Base-by-base conservation (phyloP, 2,329 filamentous ascomycete genomes). In the Chaetomium olivaceum region DNA sequence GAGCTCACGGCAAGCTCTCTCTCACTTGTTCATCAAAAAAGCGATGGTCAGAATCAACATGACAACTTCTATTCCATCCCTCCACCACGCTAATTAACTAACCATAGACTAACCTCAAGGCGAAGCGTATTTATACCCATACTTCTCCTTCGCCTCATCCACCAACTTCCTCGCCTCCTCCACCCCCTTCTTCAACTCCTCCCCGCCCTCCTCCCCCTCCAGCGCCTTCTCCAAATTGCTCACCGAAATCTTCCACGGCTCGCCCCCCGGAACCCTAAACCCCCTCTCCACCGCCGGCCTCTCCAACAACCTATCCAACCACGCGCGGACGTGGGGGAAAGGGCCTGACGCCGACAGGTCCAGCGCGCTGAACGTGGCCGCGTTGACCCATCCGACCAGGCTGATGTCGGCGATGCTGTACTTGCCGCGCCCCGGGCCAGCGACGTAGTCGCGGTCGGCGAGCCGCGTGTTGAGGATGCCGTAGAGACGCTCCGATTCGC, bases 401-500 rank as follows among this genome's bases (percentile, higher is more conserved):
- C 58, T 84, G 63, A 94, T 92, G 77, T 94, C 91, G 0, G 87
- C 90, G 64, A 90, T 87, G 71, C 83, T 86, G 76, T 82, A 87
- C 72, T 84, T 85, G 69, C 87, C 83, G 29, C 73, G 73, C 14
- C 77, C 81, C 1, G 81, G 74, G 3, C 89, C 89, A 3, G 81
- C 84, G 7, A 87, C 73, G 68, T 79, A 87, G 61, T 85, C 81
- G 3, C 83, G 79, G 27, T 75, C 73, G 16, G 71, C 71, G 16
- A 94, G 85, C 61, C 89, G 88, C 72, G 82, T 81, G 75, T 94
- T 84, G 1, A 94, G 82, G 23, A 93, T 81, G 27, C 88, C 84
- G 77, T 93, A 93, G 1, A 94, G 82, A 2, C 91, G 86, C 69
- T 90, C 83, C 1, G 88, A 87, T 80, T 94, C 91, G 72, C 90